phyloP scores from a whole-genome alignment of 768 basidiomycete species.

The Suillus weaverae region DNA sequence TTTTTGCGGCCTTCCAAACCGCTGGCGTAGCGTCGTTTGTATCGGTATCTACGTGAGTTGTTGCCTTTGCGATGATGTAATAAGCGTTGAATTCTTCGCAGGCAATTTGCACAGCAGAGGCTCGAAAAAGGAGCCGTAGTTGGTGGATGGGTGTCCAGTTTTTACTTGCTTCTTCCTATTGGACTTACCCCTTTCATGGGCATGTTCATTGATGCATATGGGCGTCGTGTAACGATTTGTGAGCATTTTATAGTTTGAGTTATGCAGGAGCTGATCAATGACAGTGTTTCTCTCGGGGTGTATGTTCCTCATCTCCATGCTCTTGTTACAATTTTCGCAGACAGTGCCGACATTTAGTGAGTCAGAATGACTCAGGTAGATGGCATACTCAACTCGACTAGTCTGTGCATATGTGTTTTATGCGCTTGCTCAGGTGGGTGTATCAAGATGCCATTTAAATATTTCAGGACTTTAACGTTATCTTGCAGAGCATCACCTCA shows the following conservation, averaged over 20 bases:
- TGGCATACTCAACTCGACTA: slow-evolving; percentile 10
- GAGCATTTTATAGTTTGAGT: slow-evolving; percentile 12
- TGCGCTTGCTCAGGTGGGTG: slow-evolving; percentile 38
- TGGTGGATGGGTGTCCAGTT: slow-evolving; percentile 46
- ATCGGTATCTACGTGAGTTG: slow-evolving; percentile 42
- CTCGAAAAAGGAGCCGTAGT: slow-evolving; percentile 43
- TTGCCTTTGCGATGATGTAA: background rate
- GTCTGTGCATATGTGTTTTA: slow-evolving; percentile 45
- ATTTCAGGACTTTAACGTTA: background rate
- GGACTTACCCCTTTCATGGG: slow-evolving; percentile 42
- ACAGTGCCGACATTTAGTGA: slow-evolving; percentile 38
- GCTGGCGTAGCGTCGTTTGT: slow-evolving; percentile 45
- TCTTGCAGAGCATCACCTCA: slow-evolving; percentile 36
- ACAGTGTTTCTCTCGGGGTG: slow-evolving; percentile 41
- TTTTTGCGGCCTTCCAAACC: slow-evolving; percentile 42
- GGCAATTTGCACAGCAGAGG: slow-evolving; percentile 44
- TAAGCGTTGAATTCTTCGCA: slow-evolving; percentile 13
- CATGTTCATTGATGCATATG: slow-evolving; percentile 40
- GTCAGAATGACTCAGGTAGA: slow-evolving; percentile 8
- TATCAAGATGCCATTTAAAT: background rate
- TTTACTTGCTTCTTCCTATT: slow-evolving; percentile 42
- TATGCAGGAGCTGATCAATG: background rate
- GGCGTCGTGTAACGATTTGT: slow-evolving; percentile 41
- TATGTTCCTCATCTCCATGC: slow-evolving; percentile 42
- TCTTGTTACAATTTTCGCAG: slow-evolving; percentile 40